Base-by-base conservation (phyloP, 2,329 filamentous ascomycete genomes). In the Ceratocystis harringtonii region DNA sequence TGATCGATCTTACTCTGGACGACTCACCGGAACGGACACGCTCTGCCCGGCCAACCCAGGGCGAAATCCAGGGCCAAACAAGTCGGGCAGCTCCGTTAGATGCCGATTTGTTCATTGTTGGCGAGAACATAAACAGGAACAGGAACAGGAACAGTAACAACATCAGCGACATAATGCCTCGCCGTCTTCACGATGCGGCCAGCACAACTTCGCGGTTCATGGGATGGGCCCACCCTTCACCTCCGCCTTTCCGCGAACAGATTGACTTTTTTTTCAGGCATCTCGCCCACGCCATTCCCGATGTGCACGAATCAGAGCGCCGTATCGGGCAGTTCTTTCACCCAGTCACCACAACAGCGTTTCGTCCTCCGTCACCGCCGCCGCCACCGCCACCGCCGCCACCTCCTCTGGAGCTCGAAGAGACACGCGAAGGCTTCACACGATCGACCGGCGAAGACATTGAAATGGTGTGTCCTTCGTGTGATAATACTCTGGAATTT, bases 391-490 rank as follows among this genome's bases (percentile, higher is more conserved):
- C 72, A 3, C 74, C 72, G 2, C 74, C 75, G 22, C 80, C 79
- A 70, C 79, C 78, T n/a, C 69, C 73, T 15, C 61, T 28, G 2
- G 22, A 32, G 43, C 41, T 50, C 15, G 17, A 15, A 41, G 36
- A 45, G 0, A 79, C 89, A 0, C 80, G 81, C 5, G 77, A 84
- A n/a, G 92, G 92, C 0, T 97, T 94, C 71, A 95, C 89, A 0
- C 81, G 92, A 67, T 41, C 44, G n/a, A 88, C 89, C 0, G 82
- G 78, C 48, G 86, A 90, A 44, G 84, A 90, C 17, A 82, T 88
- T 45, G 79, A 88, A 0, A 80, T 92, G 1, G 80, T 96, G 0
- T 99, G 94, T 73, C 89, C 92, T 0, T 89, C 89, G 67, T 99
- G 94, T 71, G 86, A 88, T 19, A 82, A 89, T 67, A 92, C 97